phyloP scores from a whole-genome alignment of 164 flowering plant genomes.

The Magnolia sinica region DNA sequence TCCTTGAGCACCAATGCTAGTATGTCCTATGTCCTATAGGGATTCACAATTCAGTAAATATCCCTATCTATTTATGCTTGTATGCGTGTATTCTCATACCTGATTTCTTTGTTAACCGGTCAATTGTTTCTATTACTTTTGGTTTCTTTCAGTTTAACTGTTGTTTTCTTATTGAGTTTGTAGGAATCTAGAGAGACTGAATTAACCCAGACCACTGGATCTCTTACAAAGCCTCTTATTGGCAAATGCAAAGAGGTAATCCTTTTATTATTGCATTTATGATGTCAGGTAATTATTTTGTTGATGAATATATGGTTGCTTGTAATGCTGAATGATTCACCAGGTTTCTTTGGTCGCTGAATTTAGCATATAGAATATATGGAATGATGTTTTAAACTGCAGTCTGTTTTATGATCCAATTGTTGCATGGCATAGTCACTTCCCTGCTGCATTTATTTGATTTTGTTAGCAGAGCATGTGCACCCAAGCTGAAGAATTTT shows the following conservation, averaged over 20 bases:
- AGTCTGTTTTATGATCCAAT: too few species aligned
- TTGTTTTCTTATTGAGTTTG: constrained; percentile 10
- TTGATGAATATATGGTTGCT: not conserved
- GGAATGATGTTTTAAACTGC: not conserved
- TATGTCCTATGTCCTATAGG: not conserved
- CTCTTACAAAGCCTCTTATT: constrained; percentile 56
- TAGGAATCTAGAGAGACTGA: constrained; percentile 88
- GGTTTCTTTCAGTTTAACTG: not conserved
- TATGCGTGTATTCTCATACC: not conserved
- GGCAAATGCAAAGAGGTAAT: constrained; percentile 86
- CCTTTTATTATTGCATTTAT: constrained; percentile 7
- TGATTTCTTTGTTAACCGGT: not conserved
- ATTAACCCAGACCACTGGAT: constrained; percentile 44
- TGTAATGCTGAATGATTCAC: not conserved
- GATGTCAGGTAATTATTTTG: not conserved
- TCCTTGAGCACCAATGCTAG: not conserved
- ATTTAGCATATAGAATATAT: too few species aligned
- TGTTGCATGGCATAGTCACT: not conserved
- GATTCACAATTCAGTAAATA: not conserved
- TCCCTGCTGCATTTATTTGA: not conserved
- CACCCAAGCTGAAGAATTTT: too few species aligned
- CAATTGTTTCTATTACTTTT: not conserved
- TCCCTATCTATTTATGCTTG: not conserved
- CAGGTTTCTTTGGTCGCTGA: not conserved
- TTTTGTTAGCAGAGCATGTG: not conserved